These are phyloP conservation scores for Chalaropsis thielavioides DNA, from an alignment of 2,329 filamentous ascomycete species.

Conservation along the genomic window DNA sequence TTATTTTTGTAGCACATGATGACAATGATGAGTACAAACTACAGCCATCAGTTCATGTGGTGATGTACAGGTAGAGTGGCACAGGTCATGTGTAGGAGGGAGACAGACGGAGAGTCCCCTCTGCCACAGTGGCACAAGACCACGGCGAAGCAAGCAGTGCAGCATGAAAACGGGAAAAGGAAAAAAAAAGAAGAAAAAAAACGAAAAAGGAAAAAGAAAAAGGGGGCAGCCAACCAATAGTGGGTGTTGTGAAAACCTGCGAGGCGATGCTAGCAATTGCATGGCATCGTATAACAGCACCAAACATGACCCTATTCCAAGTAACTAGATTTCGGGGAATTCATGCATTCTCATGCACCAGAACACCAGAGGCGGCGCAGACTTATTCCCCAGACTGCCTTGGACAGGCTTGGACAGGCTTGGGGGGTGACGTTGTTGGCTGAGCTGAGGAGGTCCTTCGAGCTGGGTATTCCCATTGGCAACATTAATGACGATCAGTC, in stretches of 20 bases:
- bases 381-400: too few relatives aligned
- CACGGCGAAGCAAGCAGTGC: background rate
- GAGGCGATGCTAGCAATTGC: background rate
- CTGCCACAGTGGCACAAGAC: background rate
- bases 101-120: background rate
- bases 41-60: background rate
- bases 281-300: background rate
- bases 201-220: too few relatives aligned
- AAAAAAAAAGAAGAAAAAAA: too few relatives aligned
- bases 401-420: background rate
- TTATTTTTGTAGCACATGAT: background rate
- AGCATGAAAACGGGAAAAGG: background rate
- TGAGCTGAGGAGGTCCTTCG: background rate
- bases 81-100: background rate
- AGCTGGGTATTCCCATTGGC: background rate
- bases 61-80: background rate
- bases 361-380: background rate
- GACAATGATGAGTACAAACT: background rate
- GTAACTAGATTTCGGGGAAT: background rate
- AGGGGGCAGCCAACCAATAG: background rate
- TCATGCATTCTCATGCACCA: constrained; percentile 2
- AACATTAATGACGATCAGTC: constrained; percentile 6
- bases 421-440: background rate
- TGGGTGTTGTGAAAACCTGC: background rate
- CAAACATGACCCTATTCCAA: background rate